A percentile compares a stretch with the other conserved stretches of the same genome.
Evolutionary conservation across 805 yeast genomes (phyloP).

Genomic region (Ogataea allantospora): DNA sequence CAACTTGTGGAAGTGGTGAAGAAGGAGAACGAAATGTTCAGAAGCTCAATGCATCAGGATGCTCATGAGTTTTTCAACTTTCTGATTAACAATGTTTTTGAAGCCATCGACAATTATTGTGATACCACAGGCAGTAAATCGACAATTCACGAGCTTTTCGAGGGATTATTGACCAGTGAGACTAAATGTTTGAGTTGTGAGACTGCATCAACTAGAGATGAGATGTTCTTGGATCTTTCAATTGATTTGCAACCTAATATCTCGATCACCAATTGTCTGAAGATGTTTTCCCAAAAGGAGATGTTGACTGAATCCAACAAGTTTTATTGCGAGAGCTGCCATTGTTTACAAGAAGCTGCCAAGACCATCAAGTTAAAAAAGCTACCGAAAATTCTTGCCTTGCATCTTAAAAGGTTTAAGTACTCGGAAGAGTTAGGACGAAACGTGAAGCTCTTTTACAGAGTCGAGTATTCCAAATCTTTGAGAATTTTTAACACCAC

Average conservation of each 20-base stretch:
- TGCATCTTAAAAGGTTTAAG: conserved; percentile 90
- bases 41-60: conserved; percentile 95
- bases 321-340: conserved; percentile 88
- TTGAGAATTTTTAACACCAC: conserved; percentile 71
- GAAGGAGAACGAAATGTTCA: conserved; percentile 77
- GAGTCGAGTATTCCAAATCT: conserved; percentile 75
- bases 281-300: conserved; percentile 82
- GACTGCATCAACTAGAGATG: conserved; percentile 75
- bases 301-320: conserved; percentile 83
- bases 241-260: conserved; percentile 77
- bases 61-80: conserved; percentile 96
- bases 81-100: conserved; percentile 64
- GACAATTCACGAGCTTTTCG: conserved; percentile 65
- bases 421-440: conserved; percentile 80
- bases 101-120: conserved; percentile 43
- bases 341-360: conserved; percentile 90
- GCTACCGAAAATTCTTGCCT: conserved; percentile 73
- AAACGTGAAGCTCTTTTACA: conserved; percentile 82
- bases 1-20: conserved; percentile 73
- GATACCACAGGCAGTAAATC: conserved; percentile 13
- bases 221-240: conserved; percentile 81
- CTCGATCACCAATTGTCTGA: conserved; percentile 72
- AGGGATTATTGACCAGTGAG: conserved; percentile 82
- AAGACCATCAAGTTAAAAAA: conserved; percentile 78
- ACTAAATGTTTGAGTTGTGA: conserved; percentile 91